Percentiles rank a stretch among this genome's conserved stretches.
Conservation (phyloP, 1,284 basidiomycete species). For the Trametes pubescens region DNA sequence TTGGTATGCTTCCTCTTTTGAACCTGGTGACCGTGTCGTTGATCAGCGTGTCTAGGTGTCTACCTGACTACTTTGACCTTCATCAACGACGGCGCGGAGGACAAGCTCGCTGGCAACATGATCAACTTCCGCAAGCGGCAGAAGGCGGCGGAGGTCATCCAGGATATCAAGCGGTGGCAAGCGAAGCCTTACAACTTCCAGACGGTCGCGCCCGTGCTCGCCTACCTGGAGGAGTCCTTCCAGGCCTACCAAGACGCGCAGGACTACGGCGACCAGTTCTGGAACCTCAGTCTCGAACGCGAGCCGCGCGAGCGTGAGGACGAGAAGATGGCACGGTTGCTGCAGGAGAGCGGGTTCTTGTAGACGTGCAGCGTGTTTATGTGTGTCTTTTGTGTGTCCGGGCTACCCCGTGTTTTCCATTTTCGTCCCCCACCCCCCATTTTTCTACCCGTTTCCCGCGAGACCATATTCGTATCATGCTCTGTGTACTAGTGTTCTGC, state of each 20-base stretch:
- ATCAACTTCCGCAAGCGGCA: conserved; percentile 98
- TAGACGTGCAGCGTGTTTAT: conserved; percentile 41
- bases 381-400: conserved; percentile 10
- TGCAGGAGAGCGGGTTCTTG: conserved; percentile 91
- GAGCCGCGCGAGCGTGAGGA: conserved; percentile 96
- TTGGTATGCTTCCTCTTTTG: conserved; percentile 65
- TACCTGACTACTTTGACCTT: conserved; percentile 97
- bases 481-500: conserved; percentile 33
- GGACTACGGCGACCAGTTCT: conserved; percentile 67
- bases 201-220: conserved; percentile 71
- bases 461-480: conserved; percentile 26
- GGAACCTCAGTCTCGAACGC: conserved; percentile 84
- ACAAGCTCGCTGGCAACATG: conserved; percentile 80
- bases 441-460: conserved; percentile 9
- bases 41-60: conserved; percentile 66
- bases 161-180: conserved; percentile 97
- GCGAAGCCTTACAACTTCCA: conserved; percentile 89
- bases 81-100: conserved; percentile 98
- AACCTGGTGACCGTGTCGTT: background rate
- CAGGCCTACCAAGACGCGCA: conserved; percentile 67
- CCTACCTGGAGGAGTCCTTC: conserved; percentile 83
- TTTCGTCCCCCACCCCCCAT: conserved; percentile 7
- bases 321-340: conserved; percentile 88
- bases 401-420: conserved; percentile 10
- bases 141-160: conserved; percentile 93